Percentiles rank a stretch among this genome's conserved stretches.
Conservation (phyloP, 2,329 filamentous ascomycete genomes). For the Botrytis cinerea region DNA sequence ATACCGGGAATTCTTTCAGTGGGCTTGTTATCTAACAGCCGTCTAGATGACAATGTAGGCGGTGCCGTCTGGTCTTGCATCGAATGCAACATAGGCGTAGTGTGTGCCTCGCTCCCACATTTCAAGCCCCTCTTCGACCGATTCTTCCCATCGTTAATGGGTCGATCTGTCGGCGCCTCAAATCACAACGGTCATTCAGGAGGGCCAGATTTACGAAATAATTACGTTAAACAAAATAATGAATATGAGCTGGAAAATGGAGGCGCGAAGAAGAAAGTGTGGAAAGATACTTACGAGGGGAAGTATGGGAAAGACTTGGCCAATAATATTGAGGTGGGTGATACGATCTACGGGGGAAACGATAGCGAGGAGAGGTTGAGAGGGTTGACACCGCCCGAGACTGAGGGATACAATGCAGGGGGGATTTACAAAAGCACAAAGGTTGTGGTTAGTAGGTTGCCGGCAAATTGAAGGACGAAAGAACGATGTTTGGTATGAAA, state of each 20-base stretch:
- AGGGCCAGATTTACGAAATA: background rate
- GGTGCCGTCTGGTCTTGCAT: constrained; percentile 15
- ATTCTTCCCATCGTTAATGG: constrained; percentile 13
- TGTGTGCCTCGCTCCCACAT: constrained; percentile 21
- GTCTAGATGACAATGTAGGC: constrained; percentile 15
- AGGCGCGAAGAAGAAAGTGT: background rate
- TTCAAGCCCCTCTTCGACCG: constrained; percentile 22
- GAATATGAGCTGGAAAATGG: constrained; percentile 19
- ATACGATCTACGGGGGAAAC: background rate
- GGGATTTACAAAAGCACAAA: constrained; percentile 2
- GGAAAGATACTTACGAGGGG: constrained; percentile 13
- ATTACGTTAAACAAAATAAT: constrained; percentile 9
- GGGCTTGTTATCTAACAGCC: background rate
- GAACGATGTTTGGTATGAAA: background rate
- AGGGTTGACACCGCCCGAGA: background rate
- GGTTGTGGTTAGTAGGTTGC: constrained; percentile 8
- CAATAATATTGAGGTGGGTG: constrained; percentile 10
- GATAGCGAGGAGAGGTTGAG: constrained; percentile 18
- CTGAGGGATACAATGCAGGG: background rate
- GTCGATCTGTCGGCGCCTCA: background rate
- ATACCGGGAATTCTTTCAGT: background rate
- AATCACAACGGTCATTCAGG: background rate
- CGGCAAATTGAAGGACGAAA: background rate
- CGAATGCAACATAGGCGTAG: constrained; percentile 20
- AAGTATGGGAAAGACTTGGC: constrained; percentile 8